phyloP scores from a whole-genome alignment of 352 stramenopile species.

The Pythium volutum region DNA sequence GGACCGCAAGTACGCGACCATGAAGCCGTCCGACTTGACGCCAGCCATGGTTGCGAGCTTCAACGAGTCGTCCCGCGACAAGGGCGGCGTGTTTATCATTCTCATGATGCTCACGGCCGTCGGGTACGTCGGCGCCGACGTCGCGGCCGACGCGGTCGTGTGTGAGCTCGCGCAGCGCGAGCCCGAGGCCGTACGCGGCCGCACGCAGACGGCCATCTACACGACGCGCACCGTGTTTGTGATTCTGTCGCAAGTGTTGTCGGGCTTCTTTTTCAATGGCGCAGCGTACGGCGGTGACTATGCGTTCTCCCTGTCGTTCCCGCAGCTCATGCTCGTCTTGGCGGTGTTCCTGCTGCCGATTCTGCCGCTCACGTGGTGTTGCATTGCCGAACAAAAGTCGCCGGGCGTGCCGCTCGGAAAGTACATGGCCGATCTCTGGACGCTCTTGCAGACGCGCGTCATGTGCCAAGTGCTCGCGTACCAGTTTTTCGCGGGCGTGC shows the following conservation, averaged over 20 bases:
- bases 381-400: conserved; percentile 25
- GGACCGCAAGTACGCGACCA: conserved; percentile 21
- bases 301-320: conserved; percentile 23
- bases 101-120: conserved; percentile 34
- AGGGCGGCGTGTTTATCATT: conserved; percentile 26
- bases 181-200: conserved; percentile 19
- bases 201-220: conserved; percentile 20
- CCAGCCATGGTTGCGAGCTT: conserved; percentile 3
- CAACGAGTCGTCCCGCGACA: conserved; percentile 25
- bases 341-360: conserved; percentile 18
- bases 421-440: conserved; percentile 28
- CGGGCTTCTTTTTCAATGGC: conserved; percentile 32
- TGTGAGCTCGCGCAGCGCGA: conserved; percentile 18
- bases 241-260: conserved; percentile 23
- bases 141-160: conserved; percentile 18
- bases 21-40: conserved; percentile 11
- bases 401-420: conserved; percentile 9
- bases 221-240: conserved; percentile 21
- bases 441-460: conserved; percentile 10
- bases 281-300: conserved; percentile 22
- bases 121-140: conserved; percentile 28
- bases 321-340: conserved; percentile 25
- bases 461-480: conserved; percentile 22
- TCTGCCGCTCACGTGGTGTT: conserved; percentile 24
- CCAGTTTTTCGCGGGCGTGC: conserved; percentile 13